Conservation (phyloP, 345 rosid genomes). For the Ceriops decandra region DNA sequence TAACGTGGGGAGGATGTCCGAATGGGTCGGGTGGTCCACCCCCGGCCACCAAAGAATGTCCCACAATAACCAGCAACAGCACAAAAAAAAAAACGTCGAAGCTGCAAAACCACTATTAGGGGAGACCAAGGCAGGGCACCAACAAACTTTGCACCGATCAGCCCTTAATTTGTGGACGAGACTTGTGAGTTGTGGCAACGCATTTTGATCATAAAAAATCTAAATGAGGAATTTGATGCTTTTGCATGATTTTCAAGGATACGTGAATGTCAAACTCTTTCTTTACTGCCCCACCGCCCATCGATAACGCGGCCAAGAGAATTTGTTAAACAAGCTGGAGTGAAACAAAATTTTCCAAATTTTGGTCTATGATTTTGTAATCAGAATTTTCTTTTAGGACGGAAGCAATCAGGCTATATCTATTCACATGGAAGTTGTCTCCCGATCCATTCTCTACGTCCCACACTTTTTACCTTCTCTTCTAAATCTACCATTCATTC, state of each 20-base stretch:
- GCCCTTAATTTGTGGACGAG: too few relatives aligned
- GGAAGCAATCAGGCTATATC: constrained; percentile 5
- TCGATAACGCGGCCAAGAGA: not conserved
- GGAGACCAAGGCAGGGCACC: not conserved
- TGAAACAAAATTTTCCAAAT: not conserved
- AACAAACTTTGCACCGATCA: not conserved
- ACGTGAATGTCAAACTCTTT: too few relatives aligned
- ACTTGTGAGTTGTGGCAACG: too few relatives aligned
- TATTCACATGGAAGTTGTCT: not conserved
- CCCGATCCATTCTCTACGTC: not conserved
- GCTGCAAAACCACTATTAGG: constrained; percentile 25
- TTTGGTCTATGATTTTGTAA: not conserved
- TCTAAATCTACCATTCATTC: constrained; percentile 26
- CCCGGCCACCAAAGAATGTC: constrained; percentile 47
- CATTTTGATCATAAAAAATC: too few relatives aligned
- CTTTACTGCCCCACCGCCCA: too few relatives aligned
- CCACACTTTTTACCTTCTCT: constrained; percentile 2
- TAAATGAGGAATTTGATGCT: too few relatives aligned
- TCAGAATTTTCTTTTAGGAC: constrained; percentile 5
- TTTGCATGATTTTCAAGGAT: too few relatives aligned
- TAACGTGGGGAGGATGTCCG: constrained; percentile 19
- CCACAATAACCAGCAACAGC: constrained; percentile 56
- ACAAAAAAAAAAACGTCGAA: constrained; percentile 34
- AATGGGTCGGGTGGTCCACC: too few relatives aligned
- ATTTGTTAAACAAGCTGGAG: not conserved